Base-by-base conservation (phyloP, 2,329 filamentous ascomycete species). In the Fusarium nygamai region DNA sequence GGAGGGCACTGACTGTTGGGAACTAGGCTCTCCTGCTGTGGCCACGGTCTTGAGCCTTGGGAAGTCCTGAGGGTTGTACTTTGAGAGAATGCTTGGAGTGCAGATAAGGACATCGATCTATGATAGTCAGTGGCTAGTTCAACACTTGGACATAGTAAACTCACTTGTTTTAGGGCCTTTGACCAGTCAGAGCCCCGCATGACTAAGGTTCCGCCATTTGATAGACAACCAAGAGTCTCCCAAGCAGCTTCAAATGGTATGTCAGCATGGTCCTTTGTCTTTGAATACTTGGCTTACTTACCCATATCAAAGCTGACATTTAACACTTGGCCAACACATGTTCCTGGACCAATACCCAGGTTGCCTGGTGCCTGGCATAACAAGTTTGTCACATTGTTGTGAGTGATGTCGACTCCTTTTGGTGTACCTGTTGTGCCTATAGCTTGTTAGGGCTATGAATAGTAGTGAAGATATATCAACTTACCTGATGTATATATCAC, bases 221-320 rank as follows among this genome's bases (percentile, higher is more conserved):
- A 86, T 11, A 90, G 79, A 51, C 85, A 86, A 2, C 84, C 86
- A 7, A 91, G 82, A 12, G 89, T 88, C 68, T 91, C 89, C 89
- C 89, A 91, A 16, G 88, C 88, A 44, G 87, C 88, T 89, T 43
- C 19, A 22, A 10, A 10, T 14, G 3, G 11, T 6, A 51, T 51
- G 12, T 51, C 5, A 51, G 29, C 8, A 33, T 1, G 0, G 11
- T 29, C 4, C 1, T 33, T 33, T 19, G 2, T 10, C 16, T 51
- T 50, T 33, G 29, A 2, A 19, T 13, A 33, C 3, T 14, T 51
- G 29, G 11, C 10, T 20, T 10, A 80, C 86, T 73, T 82, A 89
- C 88, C 87, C 88, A 91, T 90, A 72, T 91, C 89, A 72, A 91
- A 91, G 41, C 87, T 87, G 31, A 91, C 85, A 62, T 87, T 90